Evolutionary conservation across 305 asterid genomes (phyloP).

Genomic region (Striga hermonthica): DNA sequence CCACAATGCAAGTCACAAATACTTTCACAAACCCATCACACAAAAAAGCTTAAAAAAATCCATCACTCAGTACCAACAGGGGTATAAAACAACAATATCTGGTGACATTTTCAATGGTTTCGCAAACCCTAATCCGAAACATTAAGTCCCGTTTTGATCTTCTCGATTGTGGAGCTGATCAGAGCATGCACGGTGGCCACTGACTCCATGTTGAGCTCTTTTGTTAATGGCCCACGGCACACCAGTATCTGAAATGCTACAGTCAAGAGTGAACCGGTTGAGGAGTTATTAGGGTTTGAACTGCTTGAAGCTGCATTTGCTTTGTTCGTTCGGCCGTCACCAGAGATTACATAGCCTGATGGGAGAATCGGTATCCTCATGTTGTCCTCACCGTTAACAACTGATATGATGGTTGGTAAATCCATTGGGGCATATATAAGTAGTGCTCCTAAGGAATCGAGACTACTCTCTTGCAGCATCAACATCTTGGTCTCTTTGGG

Average conservation of each 20-base stretch:
- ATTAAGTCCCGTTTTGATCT: slow-evolving; percentile 33
- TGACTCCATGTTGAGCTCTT: slow-evolving; percentile 45
- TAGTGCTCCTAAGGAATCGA: slow-evolving; percentile 48
- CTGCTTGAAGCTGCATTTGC: slow-evolving; percentile 33
- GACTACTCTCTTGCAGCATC: slow-evolving; percentile 62
- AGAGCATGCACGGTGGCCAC: slow-evolving; percentile 46
- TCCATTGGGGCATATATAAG: slow-evolving; percentile 53
- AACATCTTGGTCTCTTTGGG: slow-evolving; percentile 44
- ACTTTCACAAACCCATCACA: too few relatives aligned
- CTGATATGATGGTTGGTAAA: slow-evolving; percentile 31
- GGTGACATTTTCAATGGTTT: background rate
- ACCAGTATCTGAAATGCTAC: slow-evolving; percentile 53
- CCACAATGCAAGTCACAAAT: too few relatives aligned
- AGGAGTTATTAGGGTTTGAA: slow-evolving; percentile 16
- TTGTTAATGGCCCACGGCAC: slow-evolving; percentile 29
- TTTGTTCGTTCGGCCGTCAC: slow-evolving; percentile 38
- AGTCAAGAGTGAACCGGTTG: slow-evolving; percentile 56
- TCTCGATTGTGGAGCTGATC: slow-evolving; percentile 38
- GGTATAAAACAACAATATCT: background rate
- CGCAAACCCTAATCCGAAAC: slow-evolving; percentile 25
- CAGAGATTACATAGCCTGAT: slow-evolving; percentile 59
- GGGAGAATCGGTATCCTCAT: slow-evolving; percentile 48
- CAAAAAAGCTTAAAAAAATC: background rate
- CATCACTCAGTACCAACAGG: background rate
- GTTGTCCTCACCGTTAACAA: slow-evolving; percentile 44